phyloP scores from a whole-genome alignment of 2,329 filamentous ascomycete genomes.

The Akanthomyces muscarius region DNA sequence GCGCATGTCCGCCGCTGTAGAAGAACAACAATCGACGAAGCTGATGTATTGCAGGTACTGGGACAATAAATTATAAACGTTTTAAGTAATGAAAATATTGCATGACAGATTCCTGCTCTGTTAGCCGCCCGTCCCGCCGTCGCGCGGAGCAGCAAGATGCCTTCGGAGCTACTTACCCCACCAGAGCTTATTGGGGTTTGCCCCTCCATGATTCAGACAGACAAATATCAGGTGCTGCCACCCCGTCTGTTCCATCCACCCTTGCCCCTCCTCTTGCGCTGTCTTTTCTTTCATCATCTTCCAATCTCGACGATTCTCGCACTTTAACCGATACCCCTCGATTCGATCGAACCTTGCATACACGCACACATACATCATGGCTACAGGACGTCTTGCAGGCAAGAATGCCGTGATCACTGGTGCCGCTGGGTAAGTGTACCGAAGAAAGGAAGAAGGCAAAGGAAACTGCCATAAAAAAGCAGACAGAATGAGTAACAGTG shows the following conservation, averaged over 20 bases:
- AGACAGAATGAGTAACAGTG: background rate
- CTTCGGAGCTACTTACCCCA: background rate
- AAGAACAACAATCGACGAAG: background rate
- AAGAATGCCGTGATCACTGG: constrained; percentile 74
- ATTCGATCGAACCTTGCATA: background rate
- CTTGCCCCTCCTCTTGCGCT: background rate
- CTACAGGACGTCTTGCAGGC: constrained; percentile 49
- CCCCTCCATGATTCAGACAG: constrained; percentile 11
- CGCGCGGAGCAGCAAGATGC: background rate
- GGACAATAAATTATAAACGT: background rate
- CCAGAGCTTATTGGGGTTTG: constrained; percentile 12
- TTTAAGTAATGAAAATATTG: background rate
- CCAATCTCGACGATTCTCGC: background rate
- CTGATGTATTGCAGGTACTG: background rate
- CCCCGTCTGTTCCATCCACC: constrained; percentile 8
- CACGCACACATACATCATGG: constrained; percentile 12
- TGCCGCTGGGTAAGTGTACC: constrained; percentile 69
- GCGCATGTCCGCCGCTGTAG: background rate
- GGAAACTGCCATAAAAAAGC: no score
- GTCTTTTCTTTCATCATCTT: background rate
- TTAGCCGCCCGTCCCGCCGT: background rate
- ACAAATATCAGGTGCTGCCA: constrained; percentile 11
- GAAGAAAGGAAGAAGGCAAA: background rate
- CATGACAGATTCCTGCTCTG: background rate
- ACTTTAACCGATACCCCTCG: constrained; percentile 4